A percentile compares a stretch with the other conserved stretches of the same genome.
Evolutionary conservation across 306 rosid genomes (phyloP).

Genomic region (Fragaria nilgerrensis): DNA sequence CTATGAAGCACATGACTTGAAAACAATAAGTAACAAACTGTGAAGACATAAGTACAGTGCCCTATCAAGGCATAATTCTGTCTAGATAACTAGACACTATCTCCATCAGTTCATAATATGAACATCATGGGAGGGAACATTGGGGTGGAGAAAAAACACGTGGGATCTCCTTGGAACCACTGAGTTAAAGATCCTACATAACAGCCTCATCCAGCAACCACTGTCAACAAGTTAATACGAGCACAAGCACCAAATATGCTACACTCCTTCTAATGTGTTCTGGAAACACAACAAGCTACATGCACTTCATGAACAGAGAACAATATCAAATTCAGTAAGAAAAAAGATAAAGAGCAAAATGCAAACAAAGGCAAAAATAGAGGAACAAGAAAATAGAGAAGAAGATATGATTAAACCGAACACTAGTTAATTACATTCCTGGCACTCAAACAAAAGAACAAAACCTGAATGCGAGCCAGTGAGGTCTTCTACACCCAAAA

Average conservation of each 20-base stretch:
- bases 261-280: not conserved
- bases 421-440: not conserved
- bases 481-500: not conserved
- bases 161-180: not conserved
- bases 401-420: not conserved
- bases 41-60: too few relatives aligned
- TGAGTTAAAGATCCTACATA: not conserved
- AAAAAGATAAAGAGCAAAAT: not conserved
- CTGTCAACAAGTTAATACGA: not conserved
- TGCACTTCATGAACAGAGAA: not conserved
- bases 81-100: too few relatives aligned
- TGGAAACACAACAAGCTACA: not conserved
- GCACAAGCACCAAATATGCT: slow-evolving; percentile 1
- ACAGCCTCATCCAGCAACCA: not conserved
- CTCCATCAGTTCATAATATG: too few relatives aligned
- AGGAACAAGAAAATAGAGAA: not conserved
- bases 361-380: not conserved
- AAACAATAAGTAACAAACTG: too few relatives aligned
- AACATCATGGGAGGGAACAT: too few relatives aligned
- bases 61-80: too few relatives aligned
- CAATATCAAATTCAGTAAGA: not conserved
- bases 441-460: not conserved
- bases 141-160: too few relatives aligned
- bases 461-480: not conserved
- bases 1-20: too few relatives aligned